A percentile compares a stretch with the other conserved stretches of the same genome.
Evolutionary conservation across 2,329 filamentous ascomycete species (phyloP).

Genomic region (Exophiala viscosa): DNA sequence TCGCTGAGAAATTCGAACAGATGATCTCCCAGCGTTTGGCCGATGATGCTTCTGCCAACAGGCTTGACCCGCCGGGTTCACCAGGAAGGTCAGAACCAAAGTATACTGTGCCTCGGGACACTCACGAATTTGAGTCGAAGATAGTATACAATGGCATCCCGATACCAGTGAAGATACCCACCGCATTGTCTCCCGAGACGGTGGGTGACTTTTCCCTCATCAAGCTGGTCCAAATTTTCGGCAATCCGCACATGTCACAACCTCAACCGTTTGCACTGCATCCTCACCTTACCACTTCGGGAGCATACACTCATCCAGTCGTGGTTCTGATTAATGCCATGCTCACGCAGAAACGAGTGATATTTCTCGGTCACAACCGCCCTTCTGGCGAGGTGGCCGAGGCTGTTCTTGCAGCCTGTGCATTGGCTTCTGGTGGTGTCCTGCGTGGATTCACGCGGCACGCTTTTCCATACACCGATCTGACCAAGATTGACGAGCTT

Average conservation of each 20-base stretch:
- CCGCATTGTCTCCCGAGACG: slow-evolving; percentile 88
- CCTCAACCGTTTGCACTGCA: slow-evolving; percentile 83
- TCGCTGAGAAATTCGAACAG: slow-evolving; percentile 93
- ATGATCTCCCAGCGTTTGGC: slow-evolving; percentile 82
- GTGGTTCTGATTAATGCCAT: slow-evolving; percentile 93
- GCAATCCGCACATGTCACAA: slow-evolving; percentile 72
- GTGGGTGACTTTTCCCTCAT: slow-evolving; percentile 97
- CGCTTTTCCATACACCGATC: slow-evolving; percentile 95
- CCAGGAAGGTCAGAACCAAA: slow-evolving; percentile 59
- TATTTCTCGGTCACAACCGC: slow-evolving; percentile 92
- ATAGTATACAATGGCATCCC: slow-evolving; percentile 96
- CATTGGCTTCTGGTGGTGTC: slow-evolving; percentile 86
- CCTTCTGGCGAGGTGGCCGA: slow-evolving; percentile 95
- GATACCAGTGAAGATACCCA: slow-evolving; percentile 93
- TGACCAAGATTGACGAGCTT: slow-evolving; percentile 95
- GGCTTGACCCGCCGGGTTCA: slow-evolving; percentile 36
- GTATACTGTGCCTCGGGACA: slow-evolving; percentile 83
- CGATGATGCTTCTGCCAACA: slow-evolving; percentile 51
- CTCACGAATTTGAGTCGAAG: slow-evolving; percentile 93
- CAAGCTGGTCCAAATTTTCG: slow-evolving; percentile 94
- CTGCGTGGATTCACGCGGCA: slow-evolving; percentile 90
- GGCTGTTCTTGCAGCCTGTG: slow-evolving; percentile 95
- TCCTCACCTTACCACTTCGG: slow-evolving; percentile 88
- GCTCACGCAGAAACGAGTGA: slow-evolving; percentile 90
- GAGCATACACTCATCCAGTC: slow-evolving; percentile 84